phyloP scores from a whole-genome alignment of 345 rosid species.

The Microthlaspi erraticum region DNA sequence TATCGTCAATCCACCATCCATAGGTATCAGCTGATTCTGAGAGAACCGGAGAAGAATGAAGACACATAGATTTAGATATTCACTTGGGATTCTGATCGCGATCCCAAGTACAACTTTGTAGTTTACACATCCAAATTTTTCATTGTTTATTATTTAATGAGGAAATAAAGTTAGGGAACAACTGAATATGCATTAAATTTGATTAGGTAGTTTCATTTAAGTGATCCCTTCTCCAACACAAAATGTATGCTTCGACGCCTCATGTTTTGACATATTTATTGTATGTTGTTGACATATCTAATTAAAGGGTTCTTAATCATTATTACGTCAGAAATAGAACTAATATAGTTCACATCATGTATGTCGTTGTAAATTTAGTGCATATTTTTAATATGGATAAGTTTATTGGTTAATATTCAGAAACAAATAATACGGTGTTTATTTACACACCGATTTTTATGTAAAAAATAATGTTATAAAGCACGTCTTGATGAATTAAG shows the following conservation, averaged over 20 bases:
- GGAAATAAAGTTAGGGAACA: constrained; percentile 19
- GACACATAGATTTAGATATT: too few relatives aligned
- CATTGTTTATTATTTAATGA: neutral
- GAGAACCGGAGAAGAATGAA: too few relatives aligned
- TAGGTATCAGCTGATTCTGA: too few relatives aligned
- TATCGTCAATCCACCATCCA: too few relatives aligned
- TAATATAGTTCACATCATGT: neutral
- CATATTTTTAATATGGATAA: neutral
- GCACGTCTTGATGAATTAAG: too few relatives aligned
- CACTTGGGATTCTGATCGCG: too few relatives aligned
- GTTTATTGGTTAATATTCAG: neutral
- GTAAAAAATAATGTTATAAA: too few relatives aligned
- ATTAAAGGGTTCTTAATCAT: constrained; percentile 8
- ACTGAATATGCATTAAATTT: constrained; percentile 19
- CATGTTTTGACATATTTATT: constrained; percentile 14
- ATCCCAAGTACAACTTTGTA: neutral
- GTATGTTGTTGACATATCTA: neutral
- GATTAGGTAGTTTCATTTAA: constrained; percentile 36
- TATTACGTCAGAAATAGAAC: neutral
- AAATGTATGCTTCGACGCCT: constrained; percentile 15
- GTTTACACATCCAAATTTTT: neutral
- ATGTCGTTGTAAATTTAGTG: constrained; percentile 2
- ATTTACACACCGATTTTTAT: neutral
- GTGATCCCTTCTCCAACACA: constrained; percentile 27
- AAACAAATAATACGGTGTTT: neutral